Base-by-base conservation (phyloP, 1,284 basidiomycete species). In the Cutaneotrichosporon arboriforme region DNA sequence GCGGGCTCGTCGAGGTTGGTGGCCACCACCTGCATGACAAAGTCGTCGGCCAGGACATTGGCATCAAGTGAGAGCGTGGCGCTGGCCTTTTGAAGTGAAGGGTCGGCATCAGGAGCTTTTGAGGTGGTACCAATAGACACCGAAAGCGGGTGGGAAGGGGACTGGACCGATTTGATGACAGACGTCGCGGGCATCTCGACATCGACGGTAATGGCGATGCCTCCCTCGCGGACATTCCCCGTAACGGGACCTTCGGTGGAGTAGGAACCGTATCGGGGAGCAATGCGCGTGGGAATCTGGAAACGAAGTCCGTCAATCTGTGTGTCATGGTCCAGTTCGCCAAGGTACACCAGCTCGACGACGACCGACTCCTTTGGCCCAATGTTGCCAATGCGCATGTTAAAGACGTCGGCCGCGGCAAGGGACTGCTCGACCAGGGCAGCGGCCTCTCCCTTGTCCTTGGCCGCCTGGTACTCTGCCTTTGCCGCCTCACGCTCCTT, bases 401-500 rank as follows among this genome's bases (percentile, higher is more conserved):
- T 51, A 41, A 57, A 54, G 18, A 52, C 40, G 35, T 55, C 58
- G 17, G 33, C 38, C 9, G 64, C 62, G 4, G 53, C 55, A 12
- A 40, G 34, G 1, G 51, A 47, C 55, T 68, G 63, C 21, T 60
- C 57, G 15, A 64, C 63, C 36, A 84, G 63, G 0, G 77, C 81
- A 0, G 81, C 73, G 4, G 68, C 59, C 55, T 73, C 73, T 2
- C 80, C 80, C 13, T 74, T 64, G 3, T 67, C 60, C 1, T 78
- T 42, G 1, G 81, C 82, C 20, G 66, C 63, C 37, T 77, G 70
- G 42, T 78, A 81, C 20, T 76, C 71, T 44, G 72, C 60, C 14
- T 66, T 63, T 0, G 83, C 84, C 46, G 73, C 61, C 2, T 69
- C 67, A 45, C 76, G 80, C 55, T 83, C 81, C 60, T 81, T 81